These are phyloP conservation scores for Melampsora americana DNA, from an alignment of 1,284 basidiomycete genomes.

Conservation along the genomic window DNA sequence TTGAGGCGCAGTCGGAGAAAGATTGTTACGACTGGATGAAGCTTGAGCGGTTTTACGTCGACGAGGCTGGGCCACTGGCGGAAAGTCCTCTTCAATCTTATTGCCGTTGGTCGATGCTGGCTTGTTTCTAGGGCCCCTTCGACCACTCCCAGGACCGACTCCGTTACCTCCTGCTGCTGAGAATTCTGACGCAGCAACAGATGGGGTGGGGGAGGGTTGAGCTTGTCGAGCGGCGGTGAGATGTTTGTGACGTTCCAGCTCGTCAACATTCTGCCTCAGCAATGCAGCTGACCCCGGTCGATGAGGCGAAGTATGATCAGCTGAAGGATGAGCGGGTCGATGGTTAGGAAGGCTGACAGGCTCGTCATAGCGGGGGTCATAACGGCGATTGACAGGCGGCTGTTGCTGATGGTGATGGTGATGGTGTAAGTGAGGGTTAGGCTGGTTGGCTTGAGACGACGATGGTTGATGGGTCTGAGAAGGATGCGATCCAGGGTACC, in stretches of 20 bases:
- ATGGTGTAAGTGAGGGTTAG: background rate
- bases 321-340: slow-evolving; percentile 4
- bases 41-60: background rate
- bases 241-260: slow-evolving; percentile 23
- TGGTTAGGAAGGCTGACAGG: slow-evolving; percentile 11
- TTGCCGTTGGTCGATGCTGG: background rate
- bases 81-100: background rate
- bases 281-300: slow-evolving; percentile 25
- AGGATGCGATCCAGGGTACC: slow-evolving; percentile 20
- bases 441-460: background rate
- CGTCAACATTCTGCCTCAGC: slow-evolving; percentile 2
- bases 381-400: slow-evolving; percentile 25
- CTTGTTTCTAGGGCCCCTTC: background rate
- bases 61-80: background rate
- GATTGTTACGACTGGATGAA: background rate
- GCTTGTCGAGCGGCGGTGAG: slow-evolving; percentile 18
- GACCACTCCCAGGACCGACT: background rate
- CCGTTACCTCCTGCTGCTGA: slow-evolving; percentile 11
- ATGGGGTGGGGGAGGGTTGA: slow-evolving; percentile 42
- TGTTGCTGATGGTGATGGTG: slow-evolving; percentile 14
- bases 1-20: background rate
- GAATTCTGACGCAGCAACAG: slow-evolving; percentile 35
- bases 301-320: slow-evolving; percentile 15
- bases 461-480: slow-evolving; percentile 13
- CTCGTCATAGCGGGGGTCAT: slow-evolving; percentile 39